Evolutionary conservation across 495 filamentous ascomycete species (phyloP), one percentile per base, ranked within the genome.

Genomic region (Astrothelium subdiscretum): DNA sequence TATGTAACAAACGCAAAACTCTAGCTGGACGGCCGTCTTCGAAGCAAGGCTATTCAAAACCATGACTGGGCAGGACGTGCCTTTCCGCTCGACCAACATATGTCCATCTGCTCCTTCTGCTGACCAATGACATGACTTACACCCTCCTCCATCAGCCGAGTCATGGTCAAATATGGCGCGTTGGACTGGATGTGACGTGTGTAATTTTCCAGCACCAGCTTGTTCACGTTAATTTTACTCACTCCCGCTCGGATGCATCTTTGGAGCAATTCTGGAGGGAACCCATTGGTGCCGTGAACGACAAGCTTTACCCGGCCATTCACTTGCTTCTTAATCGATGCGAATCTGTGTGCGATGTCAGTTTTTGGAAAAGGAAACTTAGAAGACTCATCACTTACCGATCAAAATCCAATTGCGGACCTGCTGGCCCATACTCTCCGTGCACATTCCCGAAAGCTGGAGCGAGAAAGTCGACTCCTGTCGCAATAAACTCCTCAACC

Each of bases 291-390:
- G 13, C 66, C 66, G 71, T 94, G 89, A 71, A 92, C 75, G 15
- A 90, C 89, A 54, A 94, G 69, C 62, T 80, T 70, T 22, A 91
- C 87, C 60, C 77, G 70, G 44, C 80, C 77, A 31, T 85, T 83
- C 3, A 87, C 85, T 24, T 76, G 75, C 64, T 83, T 73, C 62
- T 84, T 80, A 69, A 94, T 88, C 12, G 72, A 72, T 65, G 81
- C 69, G 58, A 94, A 73, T 40, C 87, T 59, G 15, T 42, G 35
- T 38, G 35, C 35, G 35, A 38, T 38, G 35, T 38, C 35, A 38
- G 35, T 15, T 6, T 38, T 38, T 38, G 35, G 35, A 15, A 38
- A 38, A 38, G 35, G 35, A 38, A 38, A 38, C 35, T 38, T 38
- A 8, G 35, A 15, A 38, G 35, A 38, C 35, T 38, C 35, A 38